phyloP scores from a whole-genome alignment of 1,284 basidiomycete species.

The Rhodotorula sp. region DNA sequence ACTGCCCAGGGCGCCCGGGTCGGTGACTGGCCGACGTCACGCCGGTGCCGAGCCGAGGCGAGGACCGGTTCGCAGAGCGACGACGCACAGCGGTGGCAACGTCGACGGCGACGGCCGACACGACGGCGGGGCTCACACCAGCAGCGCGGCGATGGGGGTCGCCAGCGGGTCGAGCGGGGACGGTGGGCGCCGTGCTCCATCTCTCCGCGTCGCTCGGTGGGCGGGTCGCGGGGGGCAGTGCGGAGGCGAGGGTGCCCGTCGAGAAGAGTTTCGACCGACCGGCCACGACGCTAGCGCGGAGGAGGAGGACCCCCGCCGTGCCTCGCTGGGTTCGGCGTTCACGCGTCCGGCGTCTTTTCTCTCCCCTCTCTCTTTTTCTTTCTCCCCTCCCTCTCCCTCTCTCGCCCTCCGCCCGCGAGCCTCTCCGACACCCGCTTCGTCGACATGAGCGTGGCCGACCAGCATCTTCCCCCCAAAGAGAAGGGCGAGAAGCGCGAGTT shows the following conservation, averaged over 20 bases:
- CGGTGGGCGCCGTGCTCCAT: background rate
- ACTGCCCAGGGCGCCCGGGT: too few species aligned
- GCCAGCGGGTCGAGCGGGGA: background rate
- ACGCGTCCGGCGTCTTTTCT: background rate
- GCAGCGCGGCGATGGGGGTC: background rate
- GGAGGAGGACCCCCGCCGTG: background rate
- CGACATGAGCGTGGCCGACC: constrained; percentile 6
- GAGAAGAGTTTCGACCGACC: background rate
- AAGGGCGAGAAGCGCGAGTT: constrained; percentile 15
- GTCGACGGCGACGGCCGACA: too few species aligned
- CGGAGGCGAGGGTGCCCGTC: too few species aligned
- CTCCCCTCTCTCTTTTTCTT: background rate
- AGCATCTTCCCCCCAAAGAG: background rate
- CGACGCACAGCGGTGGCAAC: too few species aligned
- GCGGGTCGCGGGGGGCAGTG: too few species aligned
- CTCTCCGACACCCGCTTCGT: background rate
- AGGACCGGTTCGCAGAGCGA: too few species aligned
- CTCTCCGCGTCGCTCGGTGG: too few species aligned
- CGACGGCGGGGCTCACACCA: too few species aligned
- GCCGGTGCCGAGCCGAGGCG: too few species aligned
- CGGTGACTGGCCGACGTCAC: too few species aligned
- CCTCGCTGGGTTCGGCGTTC: background rate
- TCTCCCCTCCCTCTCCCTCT: background rate
- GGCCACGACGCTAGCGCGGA: background rate
- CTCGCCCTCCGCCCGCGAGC: background rate